A percentile compares a stretch with the other conserved stretches of the same genome.
Evolutionary conservation across 139 green algal genomes (phyloP).

Genomic region (Auxenochlorella pyrenoidosa): DNA sequence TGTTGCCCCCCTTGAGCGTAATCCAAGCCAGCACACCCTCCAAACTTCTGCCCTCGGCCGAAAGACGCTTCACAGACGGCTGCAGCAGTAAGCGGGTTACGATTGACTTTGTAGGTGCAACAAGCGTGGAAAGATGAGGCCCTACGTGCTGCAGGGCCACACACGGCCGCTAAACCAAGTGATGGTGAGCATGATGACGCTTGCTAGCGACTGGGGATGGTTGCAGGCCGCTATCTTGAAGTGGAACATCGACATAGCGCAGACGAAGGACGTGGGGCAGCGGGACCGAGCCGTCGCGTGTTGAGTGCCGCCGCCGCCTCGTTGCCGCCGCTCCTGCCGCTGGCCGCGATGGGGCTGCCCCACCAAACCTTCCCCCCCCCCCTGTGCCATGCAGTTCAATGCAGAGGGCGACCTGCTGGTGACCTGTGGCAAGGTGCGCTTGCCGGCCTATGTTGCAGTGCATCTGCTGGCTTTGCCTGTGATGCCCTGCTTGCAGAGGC

Average conservation of each 20-base stretch:
- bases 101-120: no score
- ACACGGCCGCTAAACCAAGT: slow-evolving; percentile 31
- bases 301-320: not conserved
- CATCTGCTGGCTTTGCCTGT: not conserved
- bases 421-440: slow-evolving; percentile 91
- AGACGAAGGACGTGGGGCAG: not conserved
- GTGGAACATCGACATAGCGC: not conserved
- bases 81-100: no score
- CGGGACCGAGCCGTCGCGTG: no score
- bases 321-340: not conserved
- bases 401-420: slow-evolving; percentile 96
- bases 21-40: no score
- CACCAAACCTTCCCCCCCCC: not conserved
- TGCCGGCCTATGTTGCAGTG: slow-evolving; percentile 37
- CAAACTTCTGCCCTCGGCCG: no score
- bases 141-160: slow-evolving; percentile 36
- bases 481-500: not conserved
- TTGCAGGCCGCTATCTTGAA: not conserved
- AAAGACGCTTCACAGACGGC: no score
- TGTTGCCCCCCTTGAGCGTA: no score
- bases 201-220: not conserved
- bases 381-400: slow-evolving; percentile 87
- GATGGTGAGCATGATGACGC: slow-evolving; percentile 6
- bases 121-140: not conserved
- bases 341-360: not conserved